Base-by-base conservation (phyloP, 1,139 yeast genomes). In the Blastobotrys ciferrii region DNA sequence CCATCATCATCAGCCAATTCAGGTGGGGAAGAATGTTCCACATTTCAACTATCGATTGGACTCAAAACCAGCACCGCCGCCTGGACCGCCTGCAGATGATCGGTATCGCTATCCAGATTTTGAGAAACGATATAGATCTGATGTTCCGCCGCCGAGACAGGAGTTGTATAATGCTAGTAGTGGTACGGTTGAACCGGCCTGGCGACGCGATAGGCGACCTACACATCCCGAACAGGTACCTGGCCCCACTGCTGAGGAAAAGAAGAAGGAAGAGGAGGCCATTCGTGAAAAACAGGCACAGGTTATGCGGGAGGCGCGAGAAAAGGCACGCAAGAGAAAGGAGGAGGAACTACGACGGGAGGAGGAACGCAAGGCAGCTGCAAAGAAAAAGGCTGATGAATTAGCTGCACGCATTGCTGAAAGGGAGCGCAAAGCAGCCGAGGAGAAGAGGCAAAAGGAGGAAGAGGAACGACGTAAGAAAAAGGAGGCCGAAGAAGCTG, bases 371-470 rank as follows among this genome's bases (percentile, higher is more conserved):
- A 54, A 58, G 33, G 66, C 58, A 45, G 44, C 50, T 6, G 51
- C 45, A 11, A 56, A 55, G 42, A 58, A 54, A 46, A 52, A 63
- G 28, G 67, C 67, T 1, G 67, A 64, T 35, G 67, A 58, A 38
- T 45, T 65, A 15, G 65, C 65, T 6, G 58, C 56, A 35, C 55
- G 57, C 46, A 57, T 62, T 23, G 65, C 54, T 33, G 63, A 59
- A 45, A 51, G 51, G 36, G 53, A 50, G 58, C 75, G 43, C 73
- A 76, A 45, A 72, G 71, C 58, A 71, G 71, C 57, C 64, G 76
- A 59, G 71, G 74, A 61, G 71, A 74, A 54, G 49, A 57, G 45
- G 32, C 20, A 42, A 19, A 37, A 31, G 28, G 19, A 25, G 41
- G 17, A 43, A n/a, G 32, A 46, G 36, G 44, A 42, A 25, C 36